Conservation (phyloP, 306 rosid genomes). For the Casuarina cunninghamiana region DNA sequence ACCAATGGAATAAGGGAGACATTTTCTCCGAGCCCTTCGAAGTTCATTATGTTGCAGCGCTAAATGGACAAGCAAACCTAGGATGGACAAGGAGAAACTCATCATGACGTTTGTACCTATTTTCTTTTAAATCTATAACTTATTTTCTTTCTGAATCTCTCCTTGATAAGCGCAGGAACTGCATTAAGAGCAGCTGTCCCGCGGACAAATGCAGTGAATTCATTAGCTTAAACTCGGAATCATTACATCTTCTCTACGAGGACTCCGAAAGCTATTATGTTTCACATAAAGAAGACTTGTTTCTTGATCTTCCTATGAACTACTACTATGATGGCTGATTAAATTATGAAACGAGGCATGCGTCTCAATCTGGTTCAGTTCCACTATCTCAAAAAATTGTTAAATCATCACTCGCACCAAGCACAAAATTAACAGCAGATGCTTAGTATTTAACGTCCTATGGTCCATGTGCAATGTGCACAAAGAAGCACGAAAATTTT, state of each 20-base stretch:
- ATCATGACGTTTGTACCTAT: neutral
- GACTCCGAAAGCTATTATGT: neutral
- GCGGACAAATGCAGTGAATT: neutral
- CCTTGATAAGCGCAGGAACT: neutral
- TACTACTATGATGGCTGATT: neutral
- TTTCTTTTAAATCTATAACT: conserved; percentile 10
- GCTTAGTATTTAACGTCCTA: conserved; percentile 8
- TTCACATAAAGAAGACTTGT: neutral
- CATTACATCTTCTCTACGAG: neutral
- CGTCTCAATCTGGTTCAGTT: conserved; percentile 7
- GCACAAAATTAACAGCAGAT: conserved; percentile 3
- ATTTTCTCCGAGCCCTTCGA: conserved; percentile 16
- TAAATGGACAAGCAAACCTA: neutral
- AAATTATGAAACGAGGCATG: conserved; percentile 12
- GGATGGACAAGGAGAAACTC: conserved; percentile 17
- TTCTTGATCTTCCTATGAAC: neutral
- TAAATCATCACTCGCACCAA: conserved; percentile 7
- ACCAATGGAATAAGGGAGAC: conserved; percentile 18
- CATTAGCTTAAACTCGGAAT: neutral
- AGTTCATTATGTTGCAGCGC: neutral
- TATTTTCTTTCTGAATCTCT: neutral
- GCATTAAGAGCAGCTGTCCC: too few relatives aligned
- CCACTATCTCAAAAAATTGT: neutral
- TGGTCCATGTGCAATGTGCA: conserved; percentile 20
- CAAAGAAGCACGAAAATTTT: neutral